Evolutionary conservation across 805 yeast species (phyloP), one percentile per base, ranked within the genome.

Genomic region (Pichia nakasei): DNA sequence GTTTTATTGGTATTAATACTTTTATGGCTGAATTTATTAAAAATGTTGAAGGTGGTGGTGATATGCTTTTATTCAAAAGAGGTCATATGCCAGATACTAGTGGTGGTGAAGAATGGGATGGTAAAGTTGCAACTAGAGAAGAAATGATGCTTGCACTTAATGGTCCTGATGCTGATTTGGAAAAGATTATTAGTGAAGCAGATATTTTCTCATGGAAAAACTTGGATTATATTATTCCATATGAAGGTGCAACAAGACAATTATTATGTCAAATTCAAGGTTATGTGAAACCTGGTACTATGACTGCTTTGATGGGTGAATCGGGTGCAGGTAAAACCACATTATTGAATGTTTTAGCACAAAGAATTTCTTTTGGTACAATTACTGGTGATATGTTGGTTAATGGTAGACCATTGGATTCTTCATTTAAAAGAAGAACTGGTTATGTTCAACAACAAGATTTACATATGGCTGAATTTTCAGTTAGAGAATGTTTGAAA

Each of bases 311-410:
- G 38, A 75, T 75, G 80, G 81, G 81, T 48, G 80, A 73, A 53
- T 73, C 79, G 13, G 81, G 81, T 55, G 80, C 81, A 15, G 81
- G 81, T 56, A 75, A 75, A 54, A 75, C 81, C 2, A 75, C 81
- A 12, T 57, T 75, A 46, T 65, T 75, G 50, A 75, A 75, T 50
- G 69, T 71, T 26, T 64, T 75, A 53, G 72, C 79, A 46, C 76
- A 72, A 54, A 65, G 81, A 58, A 63, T 68, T 45, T 66, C 67
- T 39, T 66, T 72, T 46, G 80, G 80, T 52, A 68, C 70, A 38
- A 63, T 75, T 24, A 72, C 78, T 38, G 80, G 80, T 54, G 78
- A 71, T 47, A 73, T 72, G 73, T 58, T 74, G 45, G 78, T 75
- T 13, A 72, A 75, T 51, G 80, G 80, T 48, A 63, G 61, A 27